Percentiles rank a stretch among this genome's conserved stretches.
These are phyloP conservation scores for Tetrahymena malaccensis DNA, from an alignment of 73 alveolate species.

Conservation along the genomic window DNA sequence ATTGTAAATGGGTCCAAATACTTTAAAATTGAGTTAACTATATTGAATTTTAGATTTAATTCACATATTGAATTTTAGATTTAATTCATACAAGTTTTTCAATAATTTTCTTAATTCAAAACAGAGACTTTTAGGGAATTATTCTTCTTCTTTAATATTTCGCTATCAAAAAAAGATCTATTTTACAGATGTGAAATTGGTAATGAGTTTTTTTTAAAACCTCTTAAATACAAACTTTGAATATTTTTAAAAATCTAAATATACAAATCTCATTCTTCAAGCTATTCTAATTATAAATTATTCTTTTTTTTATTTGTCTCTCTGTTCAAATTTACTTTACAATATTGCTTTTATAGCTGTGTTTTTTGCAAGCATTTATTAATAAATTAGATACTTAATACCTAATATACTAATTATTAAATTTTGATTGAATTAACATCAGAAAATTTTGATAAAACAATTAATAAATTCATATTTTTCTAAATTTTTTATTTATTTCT, in stretches of 20 bases:
- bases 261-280: background rate
- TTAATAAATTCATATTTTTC: too few species aligned
- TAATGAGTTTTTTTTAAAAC: background rate
- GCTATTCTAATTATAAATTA: background rate
- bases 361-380: background rate
- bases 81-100: background rate
- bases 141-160: background rate
- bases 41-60: background rate
- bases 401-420: too few species aligned
- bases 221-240: background rate
- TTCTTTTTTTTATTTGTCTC: background rate
- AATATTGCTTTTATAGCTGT: background rate
- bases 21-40: background rate
- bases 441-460: too few species aligned
- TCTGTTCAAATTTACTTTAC: background rate
- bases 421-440: too few species aligned
- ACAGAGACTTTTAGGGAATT: background rate
- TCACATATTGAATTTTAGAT: background rate
- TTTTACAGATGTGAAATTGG: background rate
- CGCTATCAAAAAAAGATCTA: background rate
- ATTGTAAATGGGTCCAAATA: background rate
- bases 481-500: too few species aligned
- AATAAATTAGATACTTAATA: background rate
- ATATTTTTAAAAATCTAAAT: background rate
- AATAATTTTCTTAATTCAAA: background rate